Conservation (phyloP, 441 rosid species). For the Isatis lusitanica region DNA sequence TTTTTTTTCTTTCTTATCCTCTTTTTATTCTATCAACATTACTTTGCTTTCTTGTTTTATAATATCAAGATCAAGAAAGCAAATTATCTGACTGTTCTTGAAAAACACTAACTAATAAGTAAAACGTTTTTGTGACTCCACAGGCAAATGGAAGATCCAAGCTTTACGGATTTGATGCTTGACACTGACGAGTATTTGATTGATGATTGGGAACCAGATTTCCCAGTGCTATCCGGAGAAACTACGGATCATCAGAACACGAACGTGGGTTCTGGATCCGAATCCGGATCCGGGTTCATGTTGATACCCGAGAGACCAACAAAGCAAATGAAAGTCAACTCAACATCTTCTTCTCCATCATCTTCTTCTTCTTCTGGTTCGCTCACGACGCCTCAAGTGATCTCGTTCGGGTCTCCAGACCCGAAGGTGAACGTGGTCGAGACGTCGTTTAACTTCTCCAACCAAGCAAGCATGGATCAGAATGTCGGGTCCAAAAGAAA, state of each 20-base stretch:
- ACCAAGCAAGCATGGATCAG: conserved; percentile 9
- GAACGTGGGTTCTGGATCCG: background rate
- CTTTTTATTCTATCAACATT: background rate
- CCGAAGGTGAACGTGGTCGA: conserved; percentile 3
- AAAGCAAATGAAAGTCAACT: conserved; percentile 9
- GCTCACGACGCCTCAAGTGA: conserved; percentile 7
- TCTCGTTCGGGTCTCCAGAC: conserved; percentile 32
- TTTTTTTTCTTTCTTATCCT: background rate
- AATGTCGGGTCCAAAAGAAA: conserved; percentile 11
- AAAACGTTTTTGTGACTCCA: background rate
- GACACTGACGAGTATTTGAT: conserved; percentile 34
- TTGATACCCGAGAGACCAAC: conserved; percentile 4
- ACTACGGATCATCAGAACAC: conserved; percentile 4
- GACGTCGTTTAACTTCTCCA: conserved; percentile 32
- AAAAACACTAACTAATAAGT: background rate
- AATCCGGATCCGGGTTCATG: conserved; percentile 5
- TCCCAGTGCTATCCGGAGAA: background rate
- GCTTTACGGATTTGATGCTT: conserved; percentile 33
- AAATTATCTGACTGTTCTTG: background rate
- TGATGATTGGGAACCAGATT: conserved; percentile 36
- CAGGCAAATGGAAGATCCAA: conserved; percentile 34
- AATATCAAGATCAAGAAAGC: background rate
- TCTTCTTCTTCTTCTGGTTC: conserved; percentile 32
- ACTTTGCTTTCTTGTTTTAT: background rate
- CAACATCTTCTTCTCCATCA: conserved; percentile 24